These are phyloP conservation scores for Pseudoscleropodium purum DNA, from an alignment of 225 moss, liverwort and hornwort species.

Conservation along the genomic window DNA sequence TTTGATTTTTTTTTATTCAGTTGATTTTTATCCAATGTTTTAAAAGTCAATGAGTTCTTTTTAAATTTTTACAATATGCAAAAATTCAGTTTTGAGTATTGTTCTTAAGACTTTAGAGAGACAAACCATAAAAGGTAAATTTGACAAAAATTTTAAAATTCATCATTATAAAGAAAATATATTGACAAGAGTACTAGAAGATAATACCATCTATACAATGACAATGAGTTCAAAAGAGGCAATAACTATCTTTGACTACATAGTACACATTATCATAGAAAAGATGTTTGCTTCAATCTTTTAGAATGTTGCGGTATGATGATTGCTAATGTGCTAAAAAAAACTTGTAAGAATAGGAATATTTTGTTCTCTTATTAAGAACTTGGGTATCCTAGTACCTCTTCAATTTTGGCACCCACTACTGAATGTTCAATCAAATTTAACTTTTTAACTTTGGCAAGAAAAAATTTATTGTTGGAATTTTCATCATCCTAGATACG, in stretches of 20 bases:
- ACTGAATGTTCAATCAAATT: too few species aligned
- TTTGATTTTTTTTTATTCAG: not conserved
- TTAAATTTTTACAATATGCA: rapidly evolving
- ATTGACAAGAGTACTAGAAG: not conserved
- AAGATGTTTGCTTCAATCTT: not conserved
- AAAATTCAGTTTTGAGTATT: not conserved
- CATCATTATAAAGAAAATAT: not conserved
- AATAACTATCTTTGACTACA: too few species aligned
- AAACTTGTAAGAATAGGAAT: too few species aligned
- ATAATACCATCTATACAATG: not conserved
- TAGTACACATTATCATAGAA: not conserved
- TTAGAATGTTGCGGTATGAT: not conserved
- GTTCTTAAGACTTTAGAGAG: not conserved
- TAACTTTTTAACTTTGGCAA: too few species aligned
- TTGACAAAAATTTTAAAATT: not conserved
- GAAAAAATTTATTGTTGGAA: too few species aligned
- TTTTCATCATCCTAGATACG: too few species aligned
- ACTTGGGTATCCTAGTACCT: too few species aligned
- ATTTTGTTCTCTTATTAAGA: not conserved
- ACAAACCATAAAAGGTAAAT: not conserved
- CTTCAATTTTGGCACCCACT: too few species aligned
- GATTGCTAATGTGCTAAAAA: not conserved
- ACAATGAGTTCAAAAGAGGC: too few species aligned
- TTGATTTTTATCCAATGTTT: not conserved
- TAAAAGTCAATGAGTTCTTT: not conserved